These are phyloP conservation scores for Triadica sebifera DNA, from an alignment of 345 rosid genomes.

Conservation along the genomic window DNA sequence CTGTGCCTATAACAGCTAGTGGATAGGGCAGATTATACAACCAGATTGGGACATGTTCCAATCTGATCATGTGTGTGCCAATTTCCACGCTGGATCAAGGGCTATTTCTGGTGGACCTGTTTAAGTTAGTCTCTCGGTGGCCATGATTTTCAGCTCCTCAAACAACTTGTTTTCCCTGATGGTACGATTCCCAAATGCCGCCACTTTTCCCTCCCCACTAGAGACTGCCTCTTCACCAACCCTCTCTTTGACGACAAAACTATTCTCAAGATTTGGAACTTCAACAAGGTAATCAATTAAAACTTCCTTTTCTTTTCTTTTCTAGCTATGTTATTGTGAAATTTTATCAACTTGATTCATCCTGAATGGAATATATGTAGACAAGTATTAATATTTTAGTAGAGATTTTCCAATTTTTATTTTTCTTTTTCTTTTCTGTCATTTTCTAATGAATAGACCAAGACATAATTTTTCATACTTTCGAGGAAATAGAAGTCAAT, in stretches of 20 bases:
- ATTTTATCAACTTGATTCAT: too few relatives aligned
- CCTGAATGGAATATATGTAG: too few relatives aligned
- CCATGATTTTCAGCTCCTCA: conserved; percentile 73
- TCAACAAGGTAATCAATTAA: conserved; percentile 67
- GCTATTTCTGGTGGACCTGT: conserved; percentile 90
- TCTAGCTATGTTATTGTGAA: too few relatives aligned
- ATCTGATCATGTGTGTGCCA: conserved; percentile 80
- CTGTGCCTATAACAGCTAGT: conserved; percentile 84
- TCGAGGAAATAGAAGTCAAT: not conserved
- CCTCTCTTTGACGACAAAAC: conserved; percentile 73
- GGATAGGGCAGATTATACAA: conserved; percentile 88
- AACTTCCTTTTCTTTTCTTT: not conserved
- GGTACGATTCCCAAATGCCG: conserved; percentile 81
- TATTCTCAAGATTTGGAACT: conserved; percentile 80
- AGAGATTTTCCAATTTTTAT: too few relatives aligned
- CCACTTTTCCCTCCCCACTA: conserved; percentile 72
- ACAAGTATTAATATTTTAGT: too few relatives aligned
- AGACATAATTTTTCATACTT: too few relatives aligned
- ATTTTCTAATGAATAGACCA: too few relatives aligned
- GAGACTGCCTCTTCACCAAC: conserved; percentile 82
- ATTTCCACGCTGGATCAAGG: conserved; percentile 81
- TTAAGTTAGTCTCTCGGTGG: conserved; percentile 67
- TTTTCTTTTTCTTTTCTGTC: too few relatives aligned
- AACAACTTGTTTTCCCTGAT: conserved; percentile 64
- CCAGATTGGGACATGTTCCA: conserved; percentile 99